Evolutionary conservation across 2,329 filamentous ascomycete genomes (phyloP).

Genomic region (Ascochyta clinopodiicola): DNA sequence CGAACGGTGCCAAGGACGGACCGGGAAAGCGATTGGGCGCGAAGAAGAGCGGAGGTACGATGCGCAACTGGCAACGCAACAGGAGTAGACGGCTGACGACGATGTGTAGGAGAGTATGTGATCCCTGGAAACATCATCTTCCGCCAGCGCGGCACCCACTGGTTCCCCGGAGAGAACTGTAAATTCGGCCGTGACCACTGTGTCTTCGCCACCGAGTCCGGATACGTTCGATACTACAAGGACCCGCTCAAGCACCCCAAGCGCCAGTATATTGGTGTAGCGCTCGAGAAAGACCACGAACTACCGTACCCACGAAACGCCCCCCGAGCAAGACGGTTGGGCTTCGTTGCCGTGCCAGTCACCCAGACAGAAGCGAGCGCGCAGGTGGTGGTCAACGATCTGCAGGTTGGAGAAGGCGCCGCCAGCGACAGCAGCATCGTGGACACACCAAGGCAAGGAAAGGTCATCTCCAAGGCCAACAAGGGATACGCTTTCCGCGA

Average conservation of each 20-base stretch:
- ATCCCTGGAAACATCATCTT: constrained; percentile 98
- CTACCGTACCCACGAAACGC: constrained; percentile 80
- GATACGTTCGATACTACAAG: constrained; percentile 96
- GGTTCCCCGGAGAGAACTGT: constrained; percentile 95
- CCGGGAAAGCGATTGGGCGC: constrained; percentile 89
- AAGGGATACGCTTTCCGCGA: constrained; percentile 69
- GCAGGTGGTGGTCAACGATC: constrained; percentile 26
- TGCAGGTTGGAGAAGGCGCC: constrained; percentile 26
- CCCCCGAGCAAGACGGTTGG: constrained; percentile 75
- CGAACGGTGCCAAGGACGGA: constrained; percentile 73
- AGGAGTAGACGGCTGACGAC: constrained; percentile 12
- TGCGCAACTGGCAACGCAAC: background rate
- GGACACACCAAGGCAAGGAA: constrained; percentile 42
- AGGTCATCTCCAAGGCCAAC: constrained; percentile 38
- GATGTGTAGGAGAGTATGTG: constrained; percentile 78
- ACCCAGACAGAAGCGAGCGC: constrained; percentile 35
- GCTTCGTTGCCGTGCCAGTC: constrained; percentile 65
- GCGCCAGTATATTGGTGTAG: constrained; percentile 92
- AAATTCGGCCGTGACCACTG: constrained; percentile 96
- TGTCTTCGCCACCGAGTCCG: constrained; percentile 82
- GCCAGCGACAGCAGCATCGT: constrained; percentile 33
- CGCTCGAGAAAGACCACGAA: constrained; percentile 79
- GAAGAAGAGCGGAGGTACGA: constrained; percentile 83
- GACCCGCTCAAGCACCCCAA: constrained; percentile 83
- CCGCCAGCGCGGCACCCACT: constrained; percentile 91